A percentile compares a stretch with the other conserved stretches of the same genome.
Conservation (phyloP, 2,329 filamentous ascomycete species). For the Penicillium sp. region DNA sequence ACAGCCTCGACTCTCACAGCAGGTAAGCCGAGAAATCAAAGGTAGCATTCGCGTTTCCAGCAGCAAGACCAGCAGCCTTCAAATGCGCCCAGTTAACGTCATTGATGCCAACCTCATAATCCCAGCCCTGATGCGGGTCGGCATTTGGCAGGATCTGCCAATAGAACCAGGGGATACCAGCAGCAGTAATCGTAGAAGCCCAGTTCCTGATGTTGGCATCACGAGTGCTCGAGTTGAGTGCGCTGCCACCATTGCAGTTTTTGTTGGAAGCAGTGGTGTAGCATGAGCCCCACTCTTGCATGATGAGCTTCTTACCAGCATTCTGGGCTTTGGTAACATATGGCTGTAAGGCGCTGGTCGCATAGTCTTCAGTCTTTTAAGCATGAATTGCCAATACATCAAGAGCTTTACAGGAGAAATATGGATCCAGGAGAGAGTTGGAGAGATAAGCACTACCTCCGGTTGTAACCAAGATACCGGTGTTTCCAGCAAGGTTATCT, state of each 20-base stretch:
- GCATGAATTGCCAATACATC: conserved; percentile 27
- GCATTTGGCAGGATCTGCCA: conserved; percentile 44
- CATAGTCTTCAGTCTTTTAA: conserved; percentile 36
- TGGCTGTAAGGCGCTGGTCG: conserved; percentile 27
- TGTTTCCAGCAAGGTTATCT: conserved; percentile 4
- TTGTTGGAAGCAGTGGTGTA: conserved; percentile 39
- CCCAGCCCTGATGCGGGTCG: conserved; percentile 40
- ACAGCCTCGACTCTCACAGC: neutral
- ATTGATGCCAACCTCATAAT: conserved; percentile 42
- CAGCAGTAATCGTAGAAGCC: conserved; percentile 35
- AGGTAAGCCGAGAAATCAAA: conserved; percentile 12
- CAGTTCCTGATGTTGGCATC: conserved; percentile 38
- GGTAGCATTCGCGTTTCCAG: neutral
- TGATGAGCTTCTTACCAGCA: conserved; percentile 42
- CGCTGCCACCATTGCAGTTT: conserved; percentile 28
- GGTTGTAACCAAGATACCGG: conserved; percentile 8
- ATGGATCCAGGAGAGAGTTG: conserved; percentile 6
- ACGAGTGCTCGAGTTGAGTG: conserved; percentile 19
- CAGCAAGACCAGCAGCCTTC: conserved; percentile 18
- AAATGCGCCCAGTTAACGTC: conserved; percentile 33
- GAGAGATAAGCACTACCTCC: conserved; percentile 9
- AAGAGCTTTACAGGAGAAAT: conserved; percentile 2
- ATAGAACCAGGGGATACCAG: conserved; percentile 44
- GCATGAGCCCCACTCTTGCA: conserved; percentile 41
- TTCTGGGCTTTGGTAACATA: conserved; percentile 36